Conservation (phyloP, 2,329 filamentous ascomycete genomes). For the Fusarium gaditjirri region DNA sequence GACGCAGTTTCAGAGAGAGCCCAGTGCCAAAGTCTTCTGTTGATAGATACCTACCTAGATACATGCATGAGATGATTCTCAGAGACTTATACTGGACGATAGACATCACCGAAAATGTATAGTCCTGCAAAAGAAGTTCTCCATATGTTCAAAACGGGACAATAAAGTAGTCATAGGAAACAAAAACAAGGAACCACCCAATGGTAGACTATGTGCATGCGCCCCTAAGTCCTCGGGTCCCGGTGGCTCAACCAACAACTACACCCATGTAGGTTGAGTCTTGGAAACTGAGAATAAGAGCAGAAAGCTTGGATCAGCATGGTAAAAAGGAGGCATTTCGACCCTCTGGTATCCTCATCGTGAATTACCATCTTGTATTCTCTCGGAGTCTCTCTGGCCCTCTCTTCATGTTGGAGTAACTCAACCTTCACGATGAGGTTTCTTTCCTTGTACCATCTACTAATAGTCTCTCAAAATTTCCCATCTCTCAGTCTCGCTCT, state of each 20-base stretch:
- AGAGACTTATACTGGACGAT: neutral
- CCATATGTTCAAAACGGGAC: neutral
- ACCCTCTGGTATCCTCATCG: neutral
- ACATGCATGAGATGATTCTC: too few relatives aligned
- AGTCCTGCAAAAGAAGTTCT: neutral
- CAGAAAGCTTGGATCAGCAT: neutral
- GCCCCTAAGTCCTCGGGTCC: conserved; percentile 3
- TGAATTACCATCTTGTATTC: neutral
- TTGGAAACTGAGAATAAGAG: neutral
- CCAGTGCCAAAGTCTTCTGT: neutral
- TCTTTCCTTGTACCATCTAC: neutral
- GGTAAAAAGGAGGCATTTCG: neutral
- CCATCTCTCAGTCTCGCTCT: neutral
- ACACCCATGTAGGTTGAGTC: neutral
- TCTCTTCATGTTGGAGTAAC: neutral
- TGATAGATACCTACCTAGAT: neutral
- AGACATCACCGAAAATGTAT: neutral
- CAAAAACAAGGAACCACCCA: neutral
- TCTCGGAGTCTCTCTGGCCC: too few relatives aligned
- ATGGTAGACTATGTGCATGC: neutral
- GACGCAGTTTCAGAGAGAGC: too few relatives aligned
- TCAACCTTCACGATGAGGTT: neutral
- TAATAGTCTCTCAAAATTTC: neutral
- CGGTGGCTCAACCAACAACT: neutral
- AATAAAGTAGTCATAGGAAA: neutral